These are phyloP conservation scores for Scheffersomyces segobiensis DNA, from an alignment of 1,139 yeast genomes.

Conservation along the genomic window DNA sequence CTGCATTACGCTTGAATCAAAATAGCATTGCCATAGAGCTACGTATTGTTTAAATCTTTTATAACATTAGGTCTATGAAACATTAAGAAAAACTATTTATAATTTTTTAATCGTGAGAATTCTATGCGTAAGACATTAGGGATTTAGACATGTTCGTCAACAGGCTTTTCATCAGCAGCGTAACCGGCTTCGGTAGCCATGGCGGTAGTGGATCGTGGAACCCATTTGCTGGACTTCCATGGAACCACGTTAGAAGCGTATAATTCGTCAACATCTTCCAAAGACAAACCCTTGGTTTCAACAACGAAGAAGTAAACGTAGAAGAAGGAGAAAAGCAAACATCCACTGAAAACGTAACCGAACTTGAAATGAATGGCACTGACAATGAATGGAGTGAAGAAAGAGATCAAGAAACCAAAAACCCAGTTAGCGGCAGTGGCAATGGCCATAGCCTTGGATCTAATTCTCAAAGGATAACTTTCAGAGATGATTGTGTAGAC, in stretches of 20 bases:
- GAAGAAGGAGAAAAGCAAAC: constrained; percentile 31
- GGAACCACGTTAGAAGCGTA: constrained; percentile 48
- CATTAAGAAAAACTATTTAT: not conserved
- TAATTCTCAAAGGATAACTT: constrained; percentile 74
- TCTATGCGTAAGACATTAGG: not conserved
- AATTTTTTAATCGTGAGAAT: not conserved
- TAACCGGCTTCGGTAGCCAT: constrained; percentile 24
- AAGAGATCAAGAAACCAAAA: constrained; percentile 76
- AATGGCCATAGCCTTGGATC: constrained; percentile 79
- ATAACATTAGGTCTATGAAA: constrained; percentile 9
- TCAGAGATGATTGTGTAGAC: constrained; percentile 80
- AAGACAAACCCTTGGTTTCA: constrained; percentile 65
- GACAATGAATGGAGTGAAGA: constrained; percentile 69
- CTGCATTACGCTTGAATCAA: constrained; percentile 35
- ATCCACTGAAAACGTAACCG: constrained; percentile 27
- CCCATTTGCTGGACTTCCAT: constrained; percentile 51
- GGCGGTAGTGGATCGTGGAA: constrained; percentile 39
- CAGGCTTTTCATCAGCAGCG: constrained; percentile 18
- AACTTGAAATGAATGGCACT: constrained; percentile 27
- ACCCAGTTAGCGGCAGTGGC: constrained; percentile 80
- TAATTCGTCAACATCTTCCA: constrained; percentile 70
- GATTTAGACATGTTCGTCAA: constrained; percentile 16
- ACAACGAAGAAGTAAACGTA: constrained; percentile 58
- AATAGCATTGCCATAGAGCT: constrained; percentile 2
- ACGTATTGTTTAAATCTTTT: not conserved